A percentile compares a stretch with the other conserved stretches of the same genome.
phyloP scores from a whole-genome alignment of 495 filamentous ascomycete genomes.

The Margaritispora aquatica region DNA sequence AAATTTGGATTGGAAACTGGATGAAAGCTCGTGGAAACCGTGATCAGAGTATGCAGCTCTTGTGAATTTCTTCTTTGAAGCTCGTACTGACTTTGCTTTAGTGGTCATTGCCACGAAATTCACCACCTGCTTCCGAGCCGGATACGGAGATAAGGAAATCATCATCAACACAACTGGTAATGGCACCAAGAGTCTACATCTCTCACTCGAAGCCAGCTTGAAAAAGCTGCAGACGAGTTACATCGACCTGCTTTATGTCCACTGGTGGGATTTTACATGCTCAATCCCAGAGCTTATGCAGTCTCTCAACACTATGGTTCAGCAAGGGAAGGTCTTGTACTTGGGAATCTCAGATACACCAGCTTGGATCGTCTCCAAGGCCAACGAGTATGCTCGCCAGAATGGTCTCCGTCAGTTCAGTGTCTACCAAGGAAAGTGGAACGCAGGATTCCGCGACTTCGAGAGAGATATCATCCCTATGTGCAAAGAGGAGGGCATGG shows the following conservation, averaged over 20 bases:
- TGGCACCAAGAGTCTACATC: slow-evolving; percentile 49
- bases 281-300: slow-evolving; percentile 66
- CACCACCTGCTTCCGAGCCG: slow-evolving; percentile 38
- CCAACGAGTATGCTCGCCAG: slow-evolving; percentile 60
- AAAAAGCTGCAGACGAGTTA: slow-evolving; percentile 58
- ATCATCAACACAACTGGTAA: slow-evolving; percentile 55
- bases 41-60: no score
- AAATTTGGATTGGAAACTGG: slow-evolving; percentile 74
- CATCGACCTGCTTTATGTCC: slow-evolving; percentile 57
- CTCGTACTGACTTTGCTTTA: no score
- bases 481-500: slow-evolving; percentile 63
- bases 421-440: slow-evolving; percentile 64
- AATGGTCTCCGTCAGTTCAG: slow-evolving; percentile 58
- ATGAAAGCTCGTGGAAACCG: slow-evolving; percentile 45
- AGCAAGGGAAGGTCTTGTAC: slow-evolving; percentile 60
- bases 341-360: slow-evolving; percentile 64
- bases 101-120: slow-evolving; percentile 73
- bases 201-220: slow-evolving; percentile 47
- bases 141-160: slow-evolving; percentile 35
- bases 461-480: slow-evolving; percentile 69
- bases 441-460: slow-evolving; percentile 53
- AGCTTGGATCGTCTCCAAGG: slow-evolving; percentile 63
- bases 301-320: slow-evolving; percentile 52
- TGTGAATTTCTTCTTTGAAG: no score
- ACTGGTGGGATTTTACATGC: slow-evolving; percentile 57